A percentile compares a stretch with the other conserved stretches of the same genome.
Conservation (phyloP, 345 rosid species). For the Brassica napus region Da-Ae NC_063449.1:11192501-11193000, state of each 20-base stretch:
- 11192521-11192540: conserved; percentile 8
- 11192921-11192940: too few species aligned
- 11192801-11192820: too few species aligned
- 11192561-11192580: conserved; percentile 96
- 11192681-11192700: conserved; percentile 86
- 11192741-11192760: neutral
- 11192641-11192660: conserved; percentile 96
- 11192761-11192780: too few species aligned
- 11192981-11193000: too few species aligned
- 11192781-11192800: too few species aligned
- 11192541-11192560: conserved; percentile 99
- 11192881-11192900: too few species aligned
- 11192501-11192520: conserved; percentile 11
- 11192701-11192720: conserved; percentile 83
- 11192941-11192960: too few species aligned
- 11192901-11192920: too few species aligned
- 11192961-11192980: too few species aligned
- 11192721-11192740: conserved; percentile 14
- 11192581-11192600: conserved; percentile 97
- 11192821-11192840: too few species aligned
- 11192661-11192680: conserved; percentile 96
- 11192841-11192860: too few species aligned
- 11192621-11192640: conserved; percentile 91
- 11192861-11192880: too few species aligned
- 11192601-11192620: conserved; percentile 96